A percentile compares a stretch with the other conserved stretches of the same genome.
Conservation (phyloP, 768 basidiomycete genomes). For the Rubroboletus pulcherrimus region DNA sequence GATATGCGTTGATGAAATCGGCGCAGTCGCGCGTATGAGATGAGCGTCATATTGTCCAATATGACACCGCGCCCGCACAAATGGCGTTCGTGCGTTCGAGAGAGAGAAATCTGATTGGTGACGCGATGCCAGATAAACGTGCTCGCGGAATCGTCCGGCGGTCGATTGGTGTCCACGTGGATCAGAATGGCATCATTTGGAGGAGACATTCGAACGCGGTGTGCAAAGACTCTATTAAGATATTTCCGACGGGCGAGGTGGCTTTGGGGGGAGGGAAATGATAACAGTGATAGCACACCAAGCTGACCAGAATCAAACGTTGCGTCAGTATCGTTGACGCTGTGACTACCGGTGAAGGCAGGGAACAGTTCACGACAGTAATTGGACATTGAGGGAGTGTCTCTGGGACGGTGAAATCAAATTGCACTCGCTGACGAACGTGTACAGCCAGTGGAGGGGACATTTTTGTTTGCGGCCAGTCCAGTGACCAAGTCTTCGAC, state of each 20-base stretch:
- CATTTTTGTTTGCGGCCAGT: neutral
- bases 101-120: neutral
- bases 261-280: constrained; percentile 10
- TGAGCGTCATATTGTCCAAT: constrained; percentile 13
- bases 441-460: neutral
- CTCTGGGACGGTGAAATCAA: constrained; percentile 8
- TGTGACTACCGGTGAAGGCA: constrained; percentile 14
- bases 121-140: neutral
- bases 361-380: constrained; percentile 19
- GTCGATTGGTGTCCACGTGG: constrained; percentile 6
- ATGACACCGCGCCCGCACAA: constrained; percentile 5
- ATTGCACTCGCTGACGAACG: constrained; percentile 4
- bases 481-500: neutral
- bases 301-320: constrained; percentile 1
- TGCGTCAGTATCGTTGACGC: constrained; percentile 5
- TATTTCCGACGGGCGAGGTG: constrained; percentile 11
- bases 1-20: constrained; percentile 16
- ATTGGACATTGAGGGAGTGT: constrained; percentile 15
- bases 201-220: neutral
- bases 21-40: constrained; percentile 13
- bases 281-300: neutral
- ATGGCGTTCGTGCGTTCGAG: constrained; percentile 2
- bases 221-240: neutral
- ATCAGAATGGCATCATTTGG: neutral
- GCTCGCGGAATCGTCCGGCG: constrained; percentile 1